Base-by-base conservation (phyloP, 164 flowering plant species). In the Chloranthus sessilifolius region DNA sequence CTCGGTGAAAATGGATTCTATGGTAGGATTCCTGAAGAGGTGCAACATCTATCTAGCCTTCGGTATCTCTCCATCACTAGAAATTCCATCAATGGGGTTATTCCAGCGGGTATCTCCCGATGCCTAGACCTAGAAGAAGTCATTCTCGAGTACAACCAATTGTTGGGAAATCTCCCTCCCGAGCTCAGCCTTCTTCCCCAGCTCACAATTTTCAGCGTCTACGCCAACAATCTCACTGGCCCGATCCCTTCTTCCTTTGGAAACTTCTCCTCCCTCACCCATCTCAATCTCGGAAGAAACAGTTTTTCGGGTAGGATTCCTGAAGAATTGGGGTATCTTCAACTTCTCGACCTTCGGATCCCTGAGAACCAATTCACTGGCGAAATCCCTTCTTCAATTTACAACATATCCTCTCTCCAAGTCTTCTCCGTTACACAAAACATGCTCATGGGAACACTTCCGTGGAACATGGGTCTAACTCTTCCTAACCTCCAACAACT, bases 161-260 rank as follows among this genome's bases (percentile, higher is more conserved):
- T 71, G 11, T 27, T 20, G 11, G 69, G 72, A 19, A 23, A 23
- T 2, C 42, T 75, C 23, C 74, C 75, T 5, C 2, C 20, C 14
- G 50, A 50, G 20, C 40, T 72, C 14, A 70, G 72, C 1, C 60
- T 45, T 7, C 36, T 70, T 12, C 15, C 31, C 1, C 42, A 62
- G 36, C 74, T 72, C 11, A 22, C 1, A 5, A 2, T 0, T 0
- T 28, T 74, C 3, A 1, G 5, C 2, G 44, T 72, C 26, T 10
- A 17, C 5, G 3, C 0, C 25, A 76, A 79, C 45, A 58, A 61
- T 20, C 58, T 76, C 7, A 61, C 52, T 6, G 78, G 81, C 26
- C 46, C 12, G 0, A 35, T 75, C 36, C 78, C 75, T 12, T n/a
- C 50, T 28, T 66, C 67, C 8, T 1, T 74, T n/a, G 75, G 73